Conservation (phyloP, 768 basidiomycete species). For the Cytidiella melzeri region DNA sequence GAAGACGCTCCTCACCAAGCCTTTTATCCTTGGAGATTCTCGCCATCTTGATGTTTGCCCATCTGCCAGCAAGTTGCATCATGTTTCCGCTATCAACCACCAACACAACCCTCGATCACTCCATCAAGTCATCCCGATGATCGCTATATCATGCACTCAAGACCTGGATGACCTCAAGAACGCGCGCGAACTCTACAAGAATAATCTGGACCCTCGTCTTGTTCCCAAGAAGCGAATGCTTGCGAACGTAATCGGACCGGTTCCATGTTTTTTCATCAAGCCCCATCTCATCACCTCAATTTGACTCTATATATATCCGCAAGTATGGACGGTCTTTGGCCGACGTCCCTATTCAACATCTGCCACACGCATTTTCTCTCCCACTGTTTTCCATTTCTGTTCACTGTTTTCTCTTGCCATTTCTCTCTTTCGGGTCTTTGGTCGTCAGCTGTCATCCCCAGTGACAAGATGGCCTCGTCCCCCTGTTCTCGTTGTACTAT, state of each 20-base stretch:
- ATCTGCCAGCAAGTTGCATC: too few species aligned
- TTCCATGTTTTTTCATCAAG: neutral
- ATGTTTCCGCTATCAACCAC: neutral
- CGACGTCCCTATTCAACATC: neutral
- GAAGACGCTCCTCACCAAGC: too few species aligned
- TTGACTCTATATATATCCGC: constrained; percentile 1
- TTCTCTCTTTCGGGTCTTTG: too few species aligned
- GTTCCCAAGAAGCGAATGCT: neutral
- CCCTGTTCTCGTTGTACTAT: neutral
- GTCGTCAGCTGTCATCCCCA: neutral
- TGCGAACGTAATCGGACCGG: neutral
- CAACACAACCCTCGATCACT: neutral
- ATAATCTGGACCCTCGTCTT: neutral
- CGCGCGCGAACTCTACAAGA: neutral
- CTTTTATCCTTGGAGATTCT: too few species aligned
- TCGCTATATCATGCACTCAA: neutral
- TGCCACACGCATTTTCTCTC: neutral
- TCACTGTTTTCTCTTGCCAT: neutral
- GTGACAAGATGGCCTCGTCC: neutral
- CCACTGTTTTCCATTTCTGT: neutral
- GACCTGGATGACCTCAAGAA: neutral
- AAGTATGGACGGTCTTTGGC: constrained; percentile 1
- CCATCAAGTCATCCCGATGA: neutral
- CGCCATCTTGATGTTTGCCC: too few species aligned
- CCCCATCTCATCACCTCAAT: constrained; percentile 3